Base-by-base conservation (phyloP, 2,329 filamentous ascomycete genomes). In the Phyllosticta citrichinensis region DNA sequence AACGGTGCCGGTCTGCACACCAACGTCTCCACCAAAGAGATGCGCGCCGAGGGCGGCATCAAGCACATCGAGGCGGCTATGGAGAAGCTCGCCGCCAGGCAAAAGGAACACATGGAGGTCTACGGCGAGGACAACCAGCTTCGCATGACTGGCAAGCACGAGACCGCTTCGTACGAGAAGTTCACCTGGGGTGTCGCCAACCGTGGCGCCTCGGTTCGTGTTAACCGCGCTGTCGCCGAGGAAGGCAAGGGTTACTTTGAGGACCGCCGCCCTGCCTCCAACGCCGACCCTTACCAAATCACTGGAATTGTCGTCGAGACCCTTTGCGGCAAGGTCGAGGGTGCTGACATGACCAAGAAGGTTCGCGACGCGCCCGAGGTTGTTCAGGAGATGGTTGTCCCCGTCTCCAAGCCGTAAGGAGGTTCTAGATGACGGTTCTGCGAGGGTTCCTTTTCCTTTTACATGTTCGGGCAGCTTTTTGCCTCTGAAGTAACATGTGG, bases 171-270 rank as follows among this genome's bases (percentile, higher is more conserved):
- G 69, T 97, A 96, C 72, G 93, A 99, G 73, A 84, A 88, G 75
- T 99, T 99, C 84, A 86, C 85, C 68, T 97, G 87, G 77, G 93
- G 94, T 73, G 87, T 97, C 64, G 94, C 94, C 76, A 93, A 97
- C 87, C 91, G 94, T 78, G 94, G 93, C 71, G 87, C 89, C 63
- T 95, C 89, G 50, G 92, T 97, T 71, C 90, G 94, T 75, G 94
- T 99, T 69, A 92, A 92, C 69, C 87, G 91, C 70, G 86, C 91
- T 70, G 85, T 83, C 68, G 91, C 88, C 56, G 86, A 88, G 74
- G 89, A 96, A 77, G 91, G 91, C 76, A 94, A 88, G 80, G 92
- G 92, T 66, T 97, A 97, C 84, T 96, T 97, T 67, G 91, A 97
- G 77, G 78, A 81, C 71, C 77, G 78, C 65, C 74, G 78, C 66